Evolutionary conservation across 1,139 yeast genomes (phyloP), one percentile per base, ranked within the genome.

Genomic region (Saccharomyces hybrid): DNA sequence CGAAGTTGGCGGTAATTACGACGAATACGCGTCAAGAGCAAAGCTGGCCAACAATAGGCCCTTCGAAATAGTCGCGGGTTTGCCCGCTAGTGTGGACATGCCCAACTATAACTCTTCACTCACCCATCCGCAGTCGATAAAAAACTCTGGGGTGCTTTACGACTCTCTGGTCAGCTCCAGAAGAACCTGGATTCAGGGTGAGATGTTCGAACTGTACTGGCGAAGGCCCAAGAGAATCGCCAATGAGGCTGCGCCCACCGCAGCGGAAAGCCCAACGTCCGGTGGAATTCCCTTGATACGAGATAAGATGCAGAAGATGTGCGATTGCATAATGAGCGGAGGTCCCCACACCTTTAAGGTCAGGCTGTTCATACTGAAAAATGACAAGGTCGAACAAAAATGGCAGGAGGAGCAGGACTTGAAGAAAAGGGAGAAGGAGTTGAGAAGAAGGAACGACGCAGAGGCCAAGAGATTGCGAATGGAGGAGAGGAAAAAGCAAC

Each of bases 291-390:
- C 56, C 57, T 61, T 60, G n/a, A 70, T 72, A 6, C 76, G 95
- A 61, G 98, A 93, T 61, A 84, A 84, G 53, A 90, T 91, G 97
- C 87, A 89, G 56, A 89, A 89, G 66, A 73, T 93, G 56, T 82
- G 95, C 63, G 97, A 91, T 62, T 83, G 91, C 55, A 73, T 76
- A 0, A 70, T 90, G 73, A 75, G 77, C 5, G 76, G 87, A 44
- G 98, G 97, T 0, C 97, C 97, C 0, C 99, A 93, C 70, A 72
- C 75, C 0, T 88, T 88, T 68, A 90, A 85, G 48, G 79, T 86
- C 5, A 75, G 95, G 58, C 70, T 93, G 49, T 93, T 88, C 69
- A 84, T 90, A 27, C 82, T 90, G 52, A 88, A 88, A 63, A 96
- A 89, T 63, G 96, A 84, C 46, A 76, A 73, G 48, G 66, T 73